Evolutionary conservation across 78 protist species (phyloP).

Genomic region (Dictyostelium citrinum): DNA sequence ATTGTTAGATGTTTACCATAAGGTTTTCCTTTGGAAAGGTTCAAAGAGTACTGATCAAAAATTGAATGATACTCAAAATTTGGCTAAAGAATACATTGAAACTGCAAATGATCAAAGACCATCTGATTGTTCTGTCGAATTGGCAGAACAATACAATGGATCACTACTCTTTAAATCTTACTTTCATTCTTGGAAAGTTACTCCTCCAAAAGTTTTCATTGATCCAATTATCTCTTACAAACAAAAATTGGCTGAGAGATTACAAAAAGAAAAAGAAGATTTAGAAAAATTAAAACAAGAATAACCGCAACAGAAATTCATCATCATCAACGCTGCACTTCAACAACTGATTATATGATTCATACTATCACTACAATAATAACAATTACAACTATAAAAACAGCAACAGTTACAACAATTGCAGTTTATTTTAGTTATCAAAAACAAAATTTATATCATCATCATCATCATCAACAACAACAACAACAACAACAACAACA

Average conservation of each 20-base stretch:
- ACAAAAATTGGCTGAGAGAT: not conserved
- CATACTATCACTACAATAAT: no score
- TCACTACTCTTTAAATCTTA: conserved; percentile 20
- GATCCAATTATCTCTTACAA: conserved; percentile 28
- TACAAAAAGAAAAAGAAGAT: not conserved
- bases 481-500: no score
- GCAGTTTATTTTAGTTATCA: no score
- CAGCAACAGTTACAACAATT: no score
- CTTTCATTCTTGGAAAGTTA: conserved; percentile 49
- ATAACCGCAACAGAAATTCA: no score
- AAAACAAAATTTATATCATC: no score
- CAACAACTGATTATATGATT: no score
- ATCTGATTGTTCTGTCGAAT: not conserved
- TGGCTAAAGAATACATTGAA: conserved; percentile 29
- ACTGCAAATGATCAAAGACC: not conserved
- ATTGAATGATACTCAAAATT: not conserved
- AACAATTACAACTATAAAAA: no score
- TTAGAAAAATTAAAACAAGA: conserved; percentile 8
- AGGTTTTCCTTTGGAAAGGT: conserved; percentile 62
- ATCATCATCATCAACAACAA: no score
- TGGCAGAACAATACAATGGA: not conserved
- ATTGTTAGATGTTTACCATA: conserved; percentile 8
- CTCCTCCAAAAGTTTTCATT: conserved; percentile 46
- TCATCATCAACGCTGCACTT: no score
- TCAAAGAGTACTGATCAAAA: conserved; percentile 39